A percentile compares a stretch with the other conserved stretches of the same genome.
These are phyloP conservation scores for Pseudogymnoascus sp. DNA, from an alignment of 2,329 filamentous ascomycete genomes.

Conservation along the genomic window DNA sequence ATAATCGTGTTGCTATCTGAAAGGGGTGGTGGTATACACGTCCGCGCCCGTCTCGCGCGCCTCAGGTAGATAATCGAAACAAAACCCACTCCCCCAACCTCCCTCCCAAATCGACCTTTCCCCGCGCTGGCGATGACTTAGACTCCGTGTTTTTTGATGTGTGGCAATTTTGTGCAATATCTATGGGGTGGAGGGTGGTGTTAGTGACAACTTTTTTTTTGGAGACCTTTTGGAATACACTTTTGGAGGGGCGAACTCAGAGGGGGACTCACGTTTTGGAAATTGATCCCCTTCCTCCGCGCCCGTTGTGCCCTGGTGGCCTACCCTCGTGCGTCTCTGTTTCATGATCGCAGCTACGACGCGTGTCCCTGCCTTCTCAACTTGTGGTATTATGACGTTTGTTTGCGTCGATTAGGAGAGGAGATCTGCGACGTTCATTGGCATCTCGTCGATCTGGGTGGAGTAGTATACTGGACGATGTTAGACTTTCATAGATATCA, in stretches of 20 bases:
- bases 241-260: not conserved
- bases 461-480: conserved; percentile 56
- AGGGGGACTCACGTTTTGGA: not conserved
- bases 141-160: not conserved
- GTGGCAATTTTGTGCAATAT: not conserved
- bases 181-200: not conserved
- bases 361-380: not conserved
- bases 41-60: not conserved
- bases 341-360: not conserved
- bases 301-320: conserved; percentile 6
- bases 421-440: conserved; percentile 56
- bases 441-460: conserved; percentile 74
- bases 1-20: not conserved
- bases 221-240: too few species aligned
- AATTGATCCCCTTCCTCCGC: conserved; percentile 12
- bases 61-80: not conserved
- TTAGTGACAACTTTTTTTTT: too few species aligned
- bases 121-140: not conserved
- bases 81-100: not conserved
- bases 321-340: not conserved
- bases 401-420: conserved; percentile 20
- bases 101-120: too few species aligned
- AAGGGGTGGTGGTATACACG: not conserved
- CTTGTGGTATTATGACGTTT: not conserved
- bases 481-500: conserved; percentile 18